Percentiles rank a stretch among this genome's conserved stretches.
These are phyloP conservation scores for Daldinia childiae DNA, from an alignment of 495 filamentous ascomycete species.

Conservation along the genomic window DNA sequence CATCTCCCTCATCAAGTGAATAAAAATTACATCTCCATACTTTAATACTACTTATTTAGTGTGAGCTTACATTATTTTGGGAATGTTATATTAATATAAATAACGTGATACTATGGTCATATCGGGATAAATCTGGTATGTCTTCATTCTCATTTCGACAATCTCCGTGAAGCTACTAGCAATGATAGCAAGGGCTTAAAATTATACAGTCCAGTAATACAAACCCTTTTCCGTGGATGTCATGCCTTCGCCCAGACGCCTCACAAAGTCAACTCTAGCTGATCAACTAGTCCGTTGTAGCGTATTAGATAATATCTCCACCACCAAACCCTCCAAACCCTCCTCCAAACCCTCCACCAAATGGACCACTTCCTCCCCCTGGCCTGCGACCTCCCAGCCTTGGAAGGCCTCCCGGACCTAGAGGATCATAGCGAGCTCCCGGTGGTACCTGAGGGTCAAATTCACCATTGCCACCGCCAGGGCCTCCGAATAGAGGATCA, in stretches of 20 bases:
- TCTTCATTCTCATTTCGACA: slow-evolving; percentile 3
- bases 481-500: slow-evolving; percentile 84
- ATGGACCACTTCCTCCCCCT: slow-evolving; percentile 44
- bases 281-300: background rate
- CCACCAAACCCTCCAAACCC: slow-evolving; percentile 50
- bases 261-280: background rate
- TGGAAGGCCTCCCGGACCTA: slow-evolving; percentile 73
- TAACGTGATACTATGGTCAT: background rate
- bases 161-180: background rate
- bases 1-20: slow-evolving; percentile 18
- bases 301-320: slow-evolving; percentile 55
- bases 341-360: slow-evolving; percentile 48
- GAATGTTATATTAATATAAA: background rate
- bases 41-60: background rate
- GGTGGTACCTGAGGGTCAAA: slow-evolving; percentile 67
- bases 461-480: slow-evolving; percentile 54
- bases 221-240: slow-evolving; percentile 2
- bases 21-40: background rate
- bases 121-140: background rate
- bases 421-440: slow-evolving; percentile 77
- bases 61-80: background rate
- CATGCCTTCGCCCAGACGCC: background rate
- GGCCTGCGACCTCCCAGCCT: slow-evolving; percentile 51
- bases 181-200: slow-evolving; percentile 5
- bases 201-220: slow-evolving; percentile 25